Evolutionary conservation across 345 rosid species (phyloP).

Genomic region (Erysimum cheiranthoides): DNA sequence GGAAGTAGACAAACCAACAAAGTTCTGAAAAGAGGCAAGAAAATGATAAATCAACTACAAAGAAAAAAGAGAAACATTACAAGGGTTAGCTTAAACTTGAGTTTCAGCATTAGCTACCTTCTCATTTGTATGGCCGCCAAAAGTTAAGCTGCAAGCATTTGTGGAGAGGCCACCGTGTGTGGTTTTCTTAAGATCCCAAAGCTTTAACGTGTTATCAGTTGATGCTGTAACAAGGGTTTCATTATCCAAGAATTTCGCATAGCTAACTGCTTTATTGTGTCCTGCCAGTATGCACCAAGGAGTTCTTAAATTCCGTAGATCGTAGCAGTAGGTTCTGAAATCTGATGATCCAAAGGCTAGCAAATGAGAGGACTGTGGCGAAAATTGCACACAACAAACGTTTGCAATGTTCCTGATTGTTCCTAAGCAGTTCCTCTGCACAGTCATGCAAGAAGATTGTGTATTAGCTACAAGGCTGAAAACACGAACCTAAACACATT

Average conservation of each 20-base stretch:
- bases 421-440: slow-evolving; percentile 81
- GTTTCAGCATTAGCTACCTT: slow-evolving; percentile 60
- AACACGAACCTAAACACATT: neutral
- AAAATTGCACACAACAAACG: slow-evolving; percentile 95
- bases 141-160: slow-evolving; percentile 80
- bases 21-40: slow-evolving; percentile 63
- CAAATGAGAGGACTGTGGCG: slow-evolving; percentile 82
- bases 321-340: slow-evolving; percentile 91
- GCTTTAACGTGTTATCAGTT: slow-evolving; percentile 90
- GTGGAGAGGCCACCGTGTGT: slow-evolving; percentile 63
- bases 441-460: slow-evolving; percentile 39
- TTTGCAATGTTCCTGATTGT: slow-evolving; percentile 90
- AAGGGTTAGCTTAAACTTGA: neutral
- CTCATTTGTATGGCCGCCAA: slow-evolving; percentile 88
- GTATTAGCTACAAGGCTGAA: slow-evolving; percentile 34
- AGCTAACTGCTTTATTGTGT: slow-evolving; percentile 95
- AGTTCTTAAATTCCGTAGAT: slow-evolving; percentile 72
- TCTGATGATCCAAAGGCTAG: slow-evolving; percentile 99
- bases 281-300: slow-evolving; percentile 96
- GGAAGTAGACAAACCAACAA: slow-evolving; percentile 84
- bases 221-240: slow-evolving; percentile 93
- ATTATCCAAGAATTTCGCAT: slow-evolving; percentile 83
- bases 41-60: slow-evolving; percentile 42
- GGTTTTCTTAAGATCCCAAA: slow-evolving; percentile 94
- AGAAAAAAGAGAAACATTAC: neutral